These are phyloP conservation scores for Talaromyces wortmannii DNA, from an alignment of 495 filamentous ascomycete species.

Conservation along the genomic window DNA sequence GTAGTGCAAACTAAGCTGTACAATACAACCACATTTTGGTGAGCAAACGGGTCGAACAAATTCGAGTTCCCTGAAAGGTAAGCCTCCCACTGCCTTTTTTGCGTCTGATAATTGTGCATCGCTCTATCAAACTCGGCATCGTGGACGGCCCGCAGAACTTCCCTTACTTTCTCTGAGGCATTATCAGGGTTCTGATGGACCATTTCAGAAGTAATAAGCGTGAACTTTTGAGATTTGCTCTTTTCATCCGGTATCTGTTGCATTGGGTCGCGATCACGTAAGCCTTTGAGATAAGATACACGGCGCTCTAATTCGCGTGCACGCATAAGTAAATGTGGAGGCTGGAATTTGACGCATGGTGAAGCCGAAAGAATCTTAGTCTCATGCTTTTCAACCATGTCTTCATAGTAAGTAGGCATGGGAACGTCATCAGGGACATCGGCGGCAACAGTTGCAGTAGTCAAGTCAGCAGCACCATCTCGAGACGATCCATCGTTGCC, in stretches of 20 bases:
- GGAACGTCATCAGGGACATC: slow-evolving; percentile 76
- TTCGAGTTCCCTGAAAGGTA: slow-evolving; percentile 77
- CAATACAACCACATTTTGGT: slow-evolving; percentile 93
- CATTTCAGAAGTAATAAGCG: slow-evolving; percentile 91
- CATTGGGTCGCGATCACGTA: slow-evolving; percentile 60
- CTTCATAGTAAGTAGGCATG: slow-evolving; percentile 85
- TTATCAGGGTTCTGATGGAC: slow-evolving; percentile 72
- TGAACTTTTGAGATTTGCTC: slow-evolving; percentile 60
- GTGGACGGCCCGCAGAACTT: slow-evolving; percentile 89
- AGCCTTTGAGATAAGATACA: slow-evolving; percentile 67
- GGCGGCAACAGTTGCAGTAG: slow-evolving; percentile 33
- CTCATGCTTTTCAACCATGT: slow-evolving; percentile 87
- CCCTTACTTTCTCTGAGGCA: slow-evolving; percentile 77
- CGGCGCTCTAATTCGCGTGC: slow-evolving; percentile 85
- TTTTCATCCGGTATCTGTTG: slow-evolving; percentile 52
- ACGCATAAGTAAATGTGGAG: slow-evolving; percentile 87
- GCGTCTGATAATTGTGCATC: slow-evolving; percentile 86
- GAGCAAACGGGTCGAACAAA: slow-evolving; percentile 86
- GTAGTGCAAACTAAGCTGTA: slow-evolving; percentile 87
- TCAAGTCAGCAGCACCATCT: slow-evolving; percentile 4
- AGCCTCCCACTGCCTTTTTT: slow-evolving; percentile 91
- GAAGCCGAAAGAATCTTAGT: slow-evolving; percentile 94
- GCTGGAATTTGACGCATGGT: slow-evolving; percentile 90
- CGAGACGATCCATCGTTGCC: slow-evolving; percentile 6
- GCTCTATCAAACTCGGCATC: slow-evolving; percentile 96